Evolutionary conservation across 208 protist genomes (phyloP).

Genomic region (Trichomonas vaginalis): DNA sequence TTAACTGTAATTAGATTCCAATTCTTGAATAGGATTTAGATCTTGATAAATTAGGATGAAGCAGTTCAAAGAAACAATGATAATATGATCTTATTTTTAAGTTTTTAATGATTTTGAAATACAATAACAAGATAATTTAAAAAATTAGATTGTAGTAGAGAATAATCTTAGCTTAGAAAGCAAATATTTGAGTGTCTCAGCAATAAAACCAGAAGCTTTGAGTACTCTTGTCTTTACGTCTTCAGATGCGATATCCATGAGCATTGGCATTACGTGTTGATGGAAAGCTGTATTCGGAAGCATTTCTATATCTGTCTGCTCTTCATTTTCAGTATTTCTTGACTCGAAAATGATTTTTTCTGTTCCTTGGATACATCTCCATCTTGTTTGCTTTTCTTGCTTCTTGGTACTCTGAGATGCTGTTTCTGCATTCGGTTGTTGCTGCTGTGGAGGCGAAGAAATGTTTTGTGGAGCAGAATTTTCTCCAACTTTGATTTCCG

Average conservation of each 20-base stretch:
- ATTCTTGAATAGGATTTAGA: too few species aligned
- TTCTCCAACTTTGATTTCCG: neutral
- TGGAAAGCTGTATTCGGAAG: neutral
- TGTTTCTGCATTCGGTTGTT: neutral
- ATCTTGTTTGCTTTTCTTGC: neutral
- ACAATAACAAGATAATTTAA: neutral
- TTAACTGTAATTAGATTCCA: too few species aligned
- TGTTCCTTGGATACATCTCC: neutral
- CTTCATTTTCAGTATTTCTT: neutral
- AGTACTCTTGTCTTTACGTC: neutral
- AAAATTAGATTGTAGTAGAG: neutral
- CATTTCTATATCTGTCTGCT: neutral
- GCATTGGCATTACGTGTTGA: neutral
- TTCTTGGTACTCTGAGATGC: neutral
- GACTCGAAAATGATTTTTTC: neutral
- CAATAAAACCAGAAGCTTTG: neutral
- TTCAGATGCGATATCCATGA: slow-evolving; percentile 1
- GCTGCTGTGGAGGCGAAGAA: too few species aligned
- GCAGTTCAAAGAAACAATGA: too few species aligned
- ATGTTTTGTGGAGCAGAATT: neutral
- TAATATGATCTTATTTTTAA: too few species aligned
- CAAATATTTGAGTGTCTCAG: neutral
- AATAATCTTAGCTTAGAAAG: neutral
- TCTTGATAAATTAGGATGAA: too few species aligned
- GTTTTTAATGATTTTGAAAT: too few species aligned